These are phyloP conservation scores for Saccharum officinarum DNA, from an alignment of 176 grass and related monocot species.

Conservation along the genomic window DNA sequence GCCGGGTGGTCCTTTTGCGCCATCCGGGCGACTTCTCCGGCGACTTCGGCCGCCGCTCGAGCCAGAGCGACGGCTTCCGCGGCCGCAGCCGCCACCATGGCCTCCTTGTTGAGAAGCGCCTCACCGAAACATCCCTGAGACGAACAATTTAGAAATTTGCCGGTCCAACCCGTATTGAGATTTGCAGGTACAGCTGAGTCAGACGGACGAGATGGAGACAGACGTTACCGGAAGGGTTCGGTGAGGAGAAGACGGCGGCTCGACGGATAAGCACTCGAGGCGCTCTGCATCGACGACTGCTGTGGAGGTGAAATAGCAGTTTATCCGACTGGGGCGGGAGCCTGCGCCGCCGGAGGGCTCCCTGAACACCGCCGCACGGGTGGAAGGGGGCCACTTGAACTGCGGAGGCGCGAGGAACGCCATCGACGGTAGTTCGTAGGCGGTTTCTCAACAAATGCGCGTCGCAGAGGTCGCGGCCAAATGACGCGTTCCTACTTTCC, in stretches of 20 bases:
- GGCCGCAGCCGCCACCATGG: conserved; percentile 69
- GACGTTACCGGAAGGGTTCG: conserved; percentile 32
- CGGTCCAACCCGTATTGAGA: background rate
- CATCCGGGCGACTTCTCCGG: conserved; percentile 69
- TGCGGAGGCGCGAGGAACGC: conserved; percentile 55
- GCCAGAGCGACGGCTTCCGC: conserved; percentile 90
- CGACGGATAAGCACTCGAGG: conserved; percentile 1
- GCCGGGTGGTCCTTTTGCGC: conserved; percentile 27
- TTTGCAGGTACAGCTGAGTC: background rate
- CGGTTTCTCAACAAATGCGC: conserved; percentile 15
- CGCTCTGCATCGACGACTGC: conserved; percentile 25
- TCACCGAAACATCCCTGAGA: conserved; percentile 50
- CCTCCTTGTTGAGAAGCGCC: conserved; percentile 62
- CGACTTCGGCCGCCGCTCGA: conserved; percentile 70
- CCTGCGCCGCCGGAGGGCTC: background rate
- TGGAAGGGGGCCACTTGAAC: conserved; percentile 51
- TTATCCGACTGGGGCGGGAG: conserved; percentile 16
- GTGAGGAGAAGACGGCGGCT: conserved; percentile 10
- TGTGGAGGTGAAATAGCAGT: conserved; percentile 23
- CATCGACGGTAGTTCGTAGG: background rate
- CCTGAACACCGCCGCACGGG: conserved; percentile 34
- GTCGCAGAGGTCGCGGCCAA: background rate
- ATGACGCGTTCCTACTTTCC: background rate
- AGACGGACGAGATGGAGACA: background rate
- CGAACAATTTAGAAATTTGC: background rate